phyloP scores from a whole-genome alignment of 129 eudicot species.

The Silybum marianum region DNA sequence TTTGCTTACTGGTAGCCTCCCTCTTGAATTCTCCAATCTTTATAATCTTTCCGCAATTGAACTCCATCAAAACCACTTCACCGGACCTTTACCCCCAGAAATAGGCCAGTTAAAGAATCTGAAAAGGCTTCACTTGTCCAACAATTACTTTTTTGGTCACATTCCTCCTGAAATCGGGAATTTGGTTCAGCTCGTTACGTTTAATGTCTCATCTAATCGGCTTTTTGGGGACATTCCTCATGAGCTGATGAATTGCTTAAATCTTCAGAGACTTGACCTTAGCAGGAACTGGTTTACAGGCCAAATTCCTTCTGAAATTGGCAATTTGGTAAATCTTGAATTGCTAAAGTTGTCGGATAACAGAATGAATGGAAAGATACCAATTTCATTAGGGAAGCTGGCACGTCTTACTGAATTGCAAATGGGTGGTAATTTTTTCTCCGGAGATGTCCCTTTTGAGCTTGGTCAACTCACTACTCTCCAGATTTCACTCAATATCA shows the following conservation, averaged over 20 bases:
- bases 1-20: conserved; percentile 74
- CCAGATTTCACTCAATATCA: conserved; percentile 81
- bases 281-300: conserved; percentile 75
- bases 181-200: conserved; percentile 66
- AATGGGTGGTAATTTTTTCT: conserved; percentile 88
- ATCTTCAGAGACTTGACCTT: conserved; percentile 86
- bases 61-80: conserved; percentile 70
- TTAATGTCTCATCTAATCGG: conserved; percentile 75
- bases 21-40: conserved; percentile 64
- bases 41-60: conserved; percentile 84
- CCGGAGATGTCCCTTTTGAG: conserved; percentile 71
- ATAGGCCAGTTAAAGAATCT: conserved; percentile 60
- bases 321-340: conserved; percentile 71
- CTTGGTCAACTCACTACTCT: conserved; percentile 72
- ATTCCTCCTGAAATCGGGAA: conserved; percentile 81
- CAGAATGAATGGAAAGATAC: conserved; percentile 57
- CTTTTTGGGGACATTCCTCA: conserved; percentile 68
- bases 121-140: conserved; percentile 68
- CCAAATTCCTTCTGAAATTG: conserved; percentile 58
- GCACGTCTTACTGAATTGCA: conserved; percentile 77
- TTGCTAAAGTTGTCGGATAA: conserved; percentile 86
- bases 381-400: conserved; percentile 64
- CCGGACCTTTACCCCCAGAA: conserved; percentile 73
- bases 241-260: conserved; percentile 65
- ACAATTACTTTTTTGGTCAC: conserved; percentile 62